Evolutionary conservation across 2,329 filamentous ascomycete species (phyloP).

Genomic region (Nemania serpens): DNA sequence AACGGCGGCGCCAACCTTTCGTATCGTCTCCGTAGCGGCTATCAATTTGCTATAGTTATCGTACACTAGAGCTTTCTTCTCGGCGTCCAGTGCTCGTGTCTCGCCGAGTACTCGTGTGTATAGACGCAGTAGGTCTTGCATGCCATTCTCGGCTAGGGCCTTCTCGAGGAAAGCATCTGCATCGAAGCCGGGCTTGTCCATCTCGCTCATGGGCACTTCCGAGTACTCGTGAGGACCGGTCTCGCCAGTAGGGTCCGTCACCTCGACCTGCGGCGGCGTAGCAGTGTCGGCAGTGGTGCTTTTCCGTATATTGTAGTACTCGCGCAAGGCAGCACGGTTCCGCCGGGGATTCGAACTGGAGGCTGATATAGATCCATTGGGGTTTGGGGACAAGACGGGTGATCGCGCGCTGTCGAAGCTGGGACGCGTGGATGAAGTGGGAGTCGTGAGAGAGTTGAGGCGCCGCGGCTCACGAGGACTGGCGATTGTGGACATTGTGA

Average conservation of each 20-base stretch:
- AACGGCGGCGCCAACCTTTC: conserved; percentile 58
- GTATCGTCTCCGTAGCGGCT: conserved; percentile 93
- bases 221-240: conserved; percentile 46
- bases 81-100: conserved; percentile 87
- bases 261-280: conserved; percentile 48
- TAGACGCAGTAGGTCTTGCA: conserved; percentile 70
- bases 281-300: conserved; percentile 42
- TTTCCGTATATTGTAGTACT: conserved; percentile 87
- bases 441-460: conserved; percentile 60
- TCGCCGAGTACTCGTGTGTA: conserved; percentile 78
- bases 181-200: conserved; percentile 76
- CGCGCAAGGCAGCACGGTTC: conserved; percentile 85
- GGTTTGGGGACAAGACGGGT: conserved; percentile 59
- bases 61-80: conserved; percentile 96
- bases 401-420: conserved; percentile 71
- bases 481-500: conserved; percentile 67
- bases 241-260: conserved; percentile 47
- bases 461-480: conserved; percentile 65
- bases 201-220: conserved; percentile 68
- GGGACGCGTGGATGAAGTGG: conserved; percentile 75
- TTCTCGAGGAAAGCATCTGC: conserved; percentile 69
- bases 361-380: conserved; percentile 37
- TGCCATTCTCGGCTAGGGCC: conserved; percentile 63
- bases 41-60: conserved; percentile 99
- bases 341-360: conserved; percentile 49